Conservation (phyloP, 352 stramenopile species). For the Phytophthora idaei region DNA sequence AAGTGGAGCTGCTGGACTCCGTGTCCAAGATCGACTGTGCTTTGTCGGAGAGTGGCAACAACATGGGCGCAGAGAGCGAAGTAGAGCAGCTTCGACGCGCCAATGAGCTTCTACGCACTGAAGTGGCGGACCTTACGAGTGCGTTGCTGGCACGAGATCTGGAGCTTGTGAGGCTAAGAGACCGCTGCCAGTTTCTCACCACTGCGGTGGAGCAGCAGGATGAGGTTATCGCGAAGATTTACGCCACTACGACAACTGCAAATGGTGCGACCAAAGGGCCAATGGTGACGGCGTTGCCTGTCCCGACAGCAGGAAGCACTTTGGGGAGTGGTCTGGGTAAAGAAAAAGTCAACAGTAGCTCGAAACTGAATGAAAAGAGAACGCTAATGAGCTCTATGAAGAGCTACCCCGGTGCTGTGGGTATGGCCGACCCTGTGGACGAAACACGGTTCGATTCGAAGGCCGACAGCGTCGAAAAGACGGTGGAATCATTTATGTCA, state of each 20-base stretch:
- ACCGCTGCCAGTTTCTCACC: conserved; percentile 68
- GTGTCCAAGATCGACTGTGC: conserved; percentile 32
- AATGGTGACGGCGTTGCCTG: conserved; percentile 8
- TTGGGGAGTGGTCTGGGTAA: neutral
- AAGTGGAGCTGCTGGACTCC: conserved; percentile 36
- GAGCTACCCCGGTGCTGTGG: conserved; percentile 35
- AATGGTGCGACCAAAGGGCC: conserved; percentile 9
- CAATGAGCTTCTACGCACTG: conserved; percentile 56
- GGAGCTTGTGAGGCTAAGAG: conserved; percentile 66
- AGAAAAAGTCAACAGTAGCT: conserved; percentile 6
- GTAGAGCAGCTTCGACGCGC: conserved; percentile 36
- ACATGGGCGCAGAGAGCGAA: conserved; percentile 18
- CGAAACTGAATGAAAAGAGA: conserved; percentile 12
- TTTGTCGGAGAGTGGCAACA: conserved; percentile 8
- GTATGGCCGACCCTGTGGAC: conserved; percentile 40
- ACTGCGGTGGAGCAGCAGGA: conserved; percentile 77
- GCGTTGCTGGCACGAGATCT: conserved; percentile 76
- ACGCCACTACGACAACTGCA: conserved; percentile 38
- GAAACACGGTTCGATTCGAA: conserved; percentile 53
- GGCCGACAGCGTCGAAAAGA: neutral
- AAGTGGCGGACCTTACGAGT: conserved; percentile 71
- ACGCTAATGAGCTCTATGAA: conserved; percentile 26
- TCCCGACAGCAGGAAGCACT: neutral
- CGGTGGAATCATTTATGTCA: no score
- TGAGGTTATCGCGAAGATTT: conserved; percentile 82